Percentiles rank a stretch among this genome's conserved stretches.
Evolutionary conservation across 441 rosid genomes (phyloP).

Genomic region (Bruguiera hainesii): DNA sequence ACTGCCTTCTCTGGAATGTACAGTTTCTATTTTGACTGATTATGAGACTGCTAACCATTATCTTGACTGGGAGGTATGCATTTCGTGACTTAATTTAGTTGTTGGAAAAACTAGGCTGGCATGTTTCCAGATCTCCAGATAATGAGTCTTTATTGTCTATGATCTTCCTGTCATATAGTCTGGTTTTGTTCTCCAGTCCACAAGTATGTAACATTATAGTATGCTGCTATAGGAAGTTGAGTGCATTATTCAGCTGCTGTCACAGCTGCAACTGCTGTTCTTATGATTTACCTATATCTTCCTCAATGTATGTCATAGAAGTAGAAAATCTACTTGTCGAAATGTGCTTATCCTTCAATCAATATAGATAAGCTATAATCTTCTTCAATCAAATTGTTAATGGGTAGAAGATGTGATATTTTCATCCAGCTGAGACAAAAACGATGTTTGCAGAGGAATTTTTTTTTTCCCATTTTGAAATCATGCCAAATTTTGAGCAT

Average conservation of each 20-base stretch:
- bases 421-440: too few relatives aligned
- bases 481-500: too few relatives aligned
- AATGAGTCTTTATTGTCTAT: background rate
- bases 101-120: background rate
- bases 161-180: background rate
- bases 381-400: too few relatives aligned
- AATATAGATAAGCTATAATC: too few relatives aligned
- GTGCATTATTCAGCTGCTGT: background rate
- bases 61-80: constrained; percentile 96
- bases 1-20: constrained; percentile 83
- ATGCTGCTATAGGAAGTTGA: background rate
- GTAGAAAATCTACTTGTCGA: too few relatives aligned
- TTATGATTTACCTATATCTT: background rate
- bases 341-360: too few relatives aligned
- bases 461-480: too few relatives aligned
- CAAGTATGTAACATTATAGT: background rate
- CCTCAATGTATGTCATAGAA: too few relatives aligned
- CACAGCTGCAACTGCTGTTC: too few relatives aligned
- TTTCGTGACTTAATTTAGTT: constrained; percentile 10
- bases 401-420: too few relatives aligned
- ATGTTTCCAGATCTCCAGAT: constrained; percentile 5
- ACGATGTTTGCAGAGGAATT: too few relatives aligned
- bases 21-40: constrained; percentile 80
- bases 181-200: background rate
- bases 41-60: constrained; percentile 75